These are phyloP conservation scores for Phytophthora podocarpi DNA, from an alignment of 352 stramenopile genomes.

Conservation along the genomic window DNA sequence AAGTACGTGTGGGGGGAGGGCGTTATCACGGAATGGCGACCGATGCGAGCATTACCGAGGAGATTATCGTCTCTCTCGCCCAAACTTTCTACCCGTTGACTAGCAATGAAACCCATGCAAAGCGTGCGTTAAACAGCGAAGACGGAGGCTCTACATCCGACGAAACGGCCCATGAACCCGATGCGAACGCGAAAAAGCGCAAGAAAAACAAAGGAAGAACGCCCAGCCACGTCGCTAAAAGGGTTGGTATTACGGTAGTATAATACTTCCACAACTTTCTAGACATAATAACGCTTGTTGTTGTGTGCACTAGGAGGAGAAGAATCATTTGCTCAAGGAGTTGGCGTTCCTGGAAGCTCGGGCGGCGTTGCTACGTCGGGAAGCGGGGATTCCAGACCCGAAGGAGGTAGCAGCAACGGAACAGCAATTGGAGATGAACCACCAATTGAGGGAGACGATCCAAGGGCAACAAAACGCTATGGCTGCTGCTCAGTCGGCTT, in stretches of 20 bases:
- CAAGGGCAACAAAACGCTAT: slow-evolving; percentile 29
- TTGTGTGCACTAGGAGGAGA: slow-evolving; percentile 44
- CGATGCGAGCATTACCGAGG: not conserved
- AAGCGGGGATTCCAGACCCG: slow-evolving; percentile 30
- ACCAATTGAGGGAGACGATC: slow-evolving; percentile 24
- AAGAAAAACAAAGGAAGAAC: slow-evolving; percentile 28
- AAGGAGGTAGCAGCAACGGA: slow-evolving; percentile 32
- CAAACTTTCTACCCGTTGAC: slow-evolving; percentile 22
- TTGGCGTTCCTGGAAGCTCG: slow-evolving; percentile 37
- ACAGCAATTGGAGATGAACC: slow-evolving; percentile 26
- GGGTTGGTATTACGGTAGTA: slow-evolving; percentile 13
- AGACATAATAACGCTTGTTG: too few relatives aligned
- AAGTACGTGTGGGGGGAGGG: too few relatives aligned
- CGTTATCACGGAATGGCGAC: too few relatives aligned
- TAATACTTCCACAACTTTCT: too few relatives aligned
- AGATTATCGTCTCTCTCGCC: slow-evolving; percentile 26
- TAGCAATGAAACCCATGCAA: not conserved
- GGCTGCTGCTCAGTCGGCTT: slow-evolving; percentile 23
- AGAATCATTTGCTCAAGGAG: slow-evolving; percentile 33
- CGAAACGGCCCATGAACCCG: slow-evolving; percentile 1
- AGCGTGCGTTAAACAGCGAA: slow-evolving; percentile 7
- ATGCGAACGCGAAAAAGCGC: slow-evolving; percentile 1
- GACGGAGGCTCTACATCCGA: slow-evolving; percentile 16
- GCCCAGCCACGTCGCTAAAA: slow-evolving; percentile 30
- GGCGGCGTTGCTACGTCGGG: slow-evolving; percentile 31